A percentile compares a stretch with the other conserved stretches of the same genome.
phyloP scores from a whole-genome alignment of 306 rosid species.

The Quillaja saponaria region DNA sequence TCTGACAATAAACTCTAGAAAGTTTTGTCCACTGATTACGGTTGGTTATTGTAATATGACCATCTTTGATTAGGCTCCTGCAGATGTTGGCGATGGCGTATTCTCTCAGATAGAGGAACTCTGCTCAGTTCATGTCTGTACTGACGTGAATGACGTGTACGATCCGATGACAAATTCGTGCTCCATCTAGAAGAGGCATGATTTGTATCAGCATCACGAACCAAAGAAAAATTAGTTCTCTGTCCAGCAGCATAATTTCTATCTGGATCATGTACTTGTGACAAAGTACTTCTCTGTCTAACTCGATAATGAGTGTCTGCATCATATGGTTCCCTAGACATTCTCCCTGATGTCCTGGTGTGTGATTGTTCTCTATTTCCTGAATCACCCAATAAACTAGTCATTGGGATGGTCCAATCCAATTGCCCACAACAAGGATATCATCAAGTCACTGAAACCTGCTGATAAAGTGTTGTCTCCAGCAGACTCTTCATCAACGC shows the following conservation, averaged over 20 bases:
- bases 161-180: conserved; percentile 32
- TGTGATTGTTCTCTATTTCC: conserved; percentile 41
- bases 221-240: conserved; percentile 25
- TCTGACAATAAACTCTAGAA: neutral
- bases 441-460: conserved; percentile 34
- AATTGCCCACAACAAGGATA: conserved; percentile 38
- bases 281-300: conserved; percentile 46
- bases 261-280: conserved; percentile 36
- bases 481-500: conserved; percentile 20
- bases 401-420: conserved; percentile 26
- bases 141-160: conserved; percentile 27
- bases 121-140: conserved; percentile 18
- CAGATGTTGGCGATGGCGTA: conserved; percentile 27
- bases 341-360: conserved; percentile 43
- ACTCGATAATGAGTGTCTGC: conserved; percentile 34
- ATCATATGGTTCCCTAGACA: conserved; percentile 36
- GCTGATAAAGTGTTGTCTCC: conserved; percentile 23
- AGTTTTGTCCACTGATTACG: conserved; percentile 24
- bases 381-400: conserved; percentile 31
- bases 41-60: conserved; percentile 43
- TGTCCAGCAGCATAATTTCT: conserved; percentile 33
- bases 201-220: conserved; percentile 24
- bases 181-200: conserved; percentile 41
- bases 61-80: conserved; percentile 64
- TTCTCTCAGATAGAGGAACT: conserved; percentile 29